Evolutionary conservation across 2,329 filamentous ascomycete species (phyloP).

Genomic region (Phaeosphaeriaceae sp.): DNA sequence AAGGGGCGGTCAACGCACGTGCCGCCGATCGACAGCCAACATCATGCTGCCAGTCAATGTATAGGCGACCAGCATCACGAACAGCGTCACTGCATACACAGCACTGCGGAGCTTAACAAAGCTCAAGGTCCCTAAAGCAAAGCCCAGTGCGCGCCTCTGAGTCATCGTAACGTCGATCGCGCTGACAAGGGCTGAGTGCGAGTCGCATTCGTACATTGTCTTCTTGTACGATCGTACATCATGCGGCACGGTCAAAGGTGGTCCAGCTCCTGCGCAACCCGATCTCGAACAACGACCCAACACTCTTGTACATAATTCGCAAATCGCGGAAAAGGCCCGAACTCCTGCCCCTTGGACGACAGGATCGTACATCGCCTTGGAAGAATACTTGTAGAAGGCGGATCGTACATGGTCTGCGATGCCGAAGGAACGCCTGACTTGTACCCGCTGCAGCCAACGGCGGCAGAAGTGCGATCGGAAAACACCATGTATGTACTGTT

Average conservation of each 20-base stretch:
- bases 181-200: neutral
- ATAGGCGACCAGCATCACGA: neutral
- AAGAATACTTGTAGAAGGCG: neutral
- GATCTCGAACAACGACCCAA: neutral
- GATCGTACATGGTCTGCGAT: constrained; percentile 14
- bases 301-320: neutral
- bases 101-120: neutral
- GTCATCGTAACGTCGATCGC: neutral
- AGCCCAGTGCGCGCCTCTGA: neutral
- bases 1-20: neutral
- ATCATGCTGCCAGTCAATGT: neutral
- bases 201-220: neutral
- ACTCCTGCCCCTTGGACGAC: neutral
- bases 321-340: neutral
- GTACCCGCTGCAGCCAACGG: constrained; percentile 35
- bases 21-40: neutral
- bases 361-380: neutral
- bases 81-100: neutral
- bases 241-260: neutral
- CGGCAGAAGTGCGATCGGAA: constrained; percentile 45
- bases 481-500: constrained; percentile 16
- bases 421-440: constrained; percentile 43
- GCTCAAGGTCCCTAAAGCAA: neutral
- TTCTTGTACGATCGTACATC: neutral
- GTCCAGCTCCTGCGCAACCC: neutral